Percentiles rank a stretch among this genome's conserved stretches.
These are phyloP conservation scores for Colletotrichum neosansevieriae DNA, from an alignment of 2,329 filamentous ascomycete species.

Conservation along the genomic window DNA sequence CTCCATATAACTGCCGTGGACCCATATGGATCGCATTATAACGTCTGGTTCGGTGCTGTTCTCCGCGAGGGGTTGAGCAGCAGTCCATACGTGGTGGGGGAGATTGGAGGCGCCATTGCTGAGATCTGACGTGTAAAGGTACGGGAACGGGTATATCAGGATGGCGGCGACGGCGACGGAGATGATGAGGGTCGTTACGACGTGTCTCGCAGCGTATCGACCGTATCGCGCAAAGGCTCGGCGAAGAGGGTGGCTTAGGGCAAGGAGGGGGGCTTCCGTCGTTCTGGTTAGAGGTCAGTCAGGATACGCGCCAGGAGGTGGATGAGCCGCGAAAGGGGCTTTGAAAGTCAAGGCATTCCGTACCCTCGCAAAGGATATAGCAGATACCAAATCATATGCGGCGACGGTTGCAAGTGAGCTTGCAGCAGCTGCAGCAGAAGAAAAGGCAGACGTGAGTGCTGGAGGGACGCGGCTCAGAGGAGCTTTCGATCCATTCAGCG, in stretches of 20 bases:
- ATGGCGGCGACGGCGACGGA: conserved; percentile 78
- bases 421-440: conserved; percentile 31
- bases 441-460: conserved; percentile 21
- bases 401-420: conserved; percentile 39
- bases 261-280: conserved; percentile 77
- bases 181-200: conserved; percentile 78
- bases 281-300: conserved; percentile 63
- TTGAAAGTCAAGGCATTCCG: conserved; percentile 50
- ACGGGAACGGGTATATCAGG: conserved; percentile 80
- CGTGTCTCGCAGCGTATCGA: conserved; percentile 77
- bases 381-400: conserved; percentile 79
- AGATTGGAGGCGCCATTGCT: conserved; percentile 78
- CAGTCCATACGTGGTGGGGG: conserved; percentile 86
- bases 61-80: conserved; percentile 72
- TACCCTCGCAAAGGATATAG: conserved; percentile 83
- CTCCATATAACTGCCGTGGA: conserved; percentile 84
- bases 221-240: conserved; percentile 76
- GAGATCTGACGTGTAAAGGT: conserved; percentile 79
- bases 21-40: conserved; percentile 85
- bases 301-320: neutral
- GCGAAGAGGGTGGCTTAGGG: conserved; percentile 74
- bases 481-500: conserved; percentile 32
- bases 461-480: conserved; percentile 25
- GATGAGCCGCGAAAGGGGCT: conserved; percentile 1
- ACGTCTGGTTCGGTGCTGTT: conserved; percentile 71